These are phyloP conservation scores for Metarhizium anisopliae DNA, from an alignment of 2,329 filamentous ascomycete species.

Conservation along the genomic window DNA sequence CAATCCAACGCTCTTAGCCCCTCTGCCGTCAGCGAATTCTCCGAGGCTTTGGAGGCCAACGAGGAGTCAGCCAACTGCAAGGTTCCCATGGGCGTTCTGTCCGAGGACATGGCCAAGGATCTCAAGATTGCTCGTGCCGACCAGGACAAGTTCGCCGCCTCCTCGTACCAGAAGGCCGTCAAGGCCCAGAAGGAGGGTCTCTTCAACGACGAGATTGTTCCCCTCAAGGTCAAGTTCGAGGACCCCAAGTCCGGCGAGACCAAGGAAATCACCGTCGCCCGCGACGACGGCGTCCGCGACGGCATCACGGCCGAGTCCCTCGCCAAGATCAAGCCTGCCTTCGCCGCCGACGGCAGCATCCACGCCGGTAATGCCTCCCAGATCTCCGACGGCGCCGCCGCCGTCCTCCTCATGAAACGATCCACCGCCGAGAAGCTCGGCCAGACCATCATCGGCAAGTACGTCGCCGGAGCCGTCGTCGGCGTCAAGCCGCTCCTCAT, in stretches of 20 bases:
- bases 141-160: conserved; percentile 92
- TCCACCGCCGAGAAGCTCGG: conserved; percentile 81
- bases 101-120: conserved; percentile 90
- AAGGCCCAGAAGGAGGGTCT: conserved; percentile 81
- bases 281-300: conserved; percentile 79
- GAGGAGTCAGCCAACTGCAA: conserved; percentile 89
- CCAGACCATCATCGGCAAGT: conserved; percentile 88
- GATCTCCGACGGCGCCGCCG: conserved; percentile 91
- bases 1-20: conserved; percentile 40
- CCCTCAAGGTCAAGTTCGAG: conserved; percentile 76
- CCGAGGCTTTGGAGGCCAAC: conserved; percentile 73
- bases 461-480: conserved; percentile 73
- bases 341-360: conserved; percentile 85
- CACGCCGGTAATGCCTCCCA: conserved; percentile 95
- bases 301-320: conserved; percentile 83
- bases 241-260: conserved; percentile 86
- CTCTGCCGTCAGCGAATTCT: conserved; percentile 84
- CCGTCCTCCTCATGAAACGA: conserved; percentile 91
- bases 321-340: conserved; percentile 83
- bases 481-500: conserved; percentile 90
- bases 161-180: conserved; percentile 82
- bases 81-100: conserved; percentile 90
- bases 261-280: conserved; percentile 71
- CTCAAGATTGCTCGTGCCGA: conserved; percentile 59
- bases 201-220: conserved; percentile 85